Evolutionary conservation across 805 yeast species (phyloP).

Genomic region (Nakazawaea populi): DNA sequence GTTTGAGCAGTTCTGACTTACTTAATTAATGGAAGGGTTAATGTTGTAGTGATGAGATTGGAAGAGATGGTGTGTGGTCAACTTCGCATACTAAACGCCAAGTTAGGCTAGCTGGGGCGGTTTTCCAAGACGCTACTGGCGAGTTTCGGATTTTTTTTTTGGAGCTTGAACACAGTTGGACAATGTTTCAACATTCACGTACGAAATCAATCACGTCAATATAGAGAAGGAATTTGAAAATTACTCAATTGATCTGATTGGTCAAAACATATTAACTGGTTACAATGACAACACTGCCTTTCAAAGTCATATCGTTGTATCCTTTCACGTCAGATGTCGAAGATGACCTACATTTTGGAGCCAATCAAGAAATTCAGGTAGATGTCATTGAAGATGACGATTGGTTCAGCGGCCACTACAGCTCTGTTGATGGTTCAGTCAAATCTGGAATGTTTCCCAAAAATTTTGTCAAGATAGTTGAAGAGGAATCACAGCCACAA

Average conservation of each 20-base stretch:
- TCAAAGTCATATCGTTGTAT: conserved; percentile 61
- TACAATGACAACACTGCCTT: conserved; percentile 36
- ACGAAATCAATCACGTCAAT: background rate
- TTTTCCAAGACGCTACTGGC: background rate
- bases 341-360: conserved; percentile 73
- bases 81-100: too few relatives aligned
- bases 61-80: too few relatives aligned
- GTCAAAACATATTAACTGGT: background rate
- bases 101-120: too few relatives aligned
- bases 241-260: background rate
- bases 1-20: too few relatives aligned
- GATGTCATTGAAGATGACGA: conserved; percentile 82
- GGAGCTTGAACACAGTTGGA: too few relatives aligned
- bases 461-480: conserved; percentile 56
- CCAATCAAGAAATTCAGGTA: conserved; percentile 69
- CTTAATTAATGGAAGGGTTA: too few relatives aligned
- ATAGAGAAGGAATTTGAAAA: background rate
- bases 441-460: conserved; percentile 81
- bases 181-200: too few relatives aligned
- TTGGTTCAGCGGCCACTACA: conserved; percentile 76
- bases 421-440: conserved; percentile 34
- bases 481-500: conserved; percentile 1
- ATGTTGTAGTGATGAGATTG: too few relatives aligned
- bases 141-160: background rate
- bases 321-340: conserved; percentile 64